These are phyloP conservation scores for Xanthoceras sorbifolium DNA, from an alignment of 345 rosid genomes.

Conservation along the genomic window DNA sequence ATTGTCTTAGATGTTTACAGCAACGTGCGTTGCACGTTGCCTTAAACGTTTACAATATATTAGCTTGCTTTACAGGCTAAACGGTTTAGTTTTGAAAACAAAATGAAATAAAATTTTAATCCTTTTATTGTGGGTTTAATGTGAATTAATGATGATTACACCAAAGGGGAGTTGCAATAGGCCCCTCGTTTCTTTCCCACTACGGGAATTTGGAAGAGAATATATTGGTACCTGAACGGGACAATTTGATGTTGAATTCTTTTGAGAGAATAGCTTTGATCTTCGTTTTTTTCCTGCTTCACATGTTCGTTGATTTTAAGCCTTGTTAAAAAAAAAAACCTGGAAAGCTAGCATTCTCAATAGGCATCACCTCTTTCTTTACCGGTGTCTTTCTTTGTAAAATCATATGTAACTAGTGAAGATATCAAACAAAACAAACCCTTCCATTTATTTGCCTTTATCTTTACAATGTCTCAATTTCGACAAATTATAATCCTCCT, in stretches of 20 bases:
- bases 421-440: not conserved
- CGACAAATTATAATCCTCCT: conserved; percentile 16
- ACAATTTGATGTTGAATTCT: conserved; percentile 17
- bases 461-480: conserved; percentile 30
- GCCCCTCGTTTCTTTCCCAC: conserved; percentile 41
- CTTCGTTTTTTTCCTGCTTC: conserved; percentile 36
- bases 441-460: not conserved
- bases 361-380: conserved; percentile 34
- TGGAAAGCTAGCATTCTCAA: conserved; percentile 37
- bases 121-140: too few relatives aligned
- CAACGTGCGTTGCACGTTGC: too few relatives aligned
- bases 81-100: too few relatives aligned
- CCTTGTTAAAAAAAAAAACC: conserved; percentile 38
- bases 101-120: too few relatives aligned
- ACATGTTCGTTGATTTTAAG: conserved; percentile 36
- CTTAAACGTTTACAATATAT: too few relatives aligned
- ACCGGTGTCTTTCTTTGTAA: conserved; percentile 13
- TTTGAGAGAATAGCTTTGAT: conserved; percentile 37
- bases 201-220: conserved; percentile 15
- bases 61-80: too few relatives aligned
- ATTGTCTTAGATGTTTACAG: too few relatives aligned
- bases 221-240: conserved; percentile 20
- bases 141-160: too few relatives aligned
- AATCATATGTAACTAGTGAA: not conserved
- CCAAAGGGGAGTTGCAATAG: conserved; percentile 37